Evolutionary conservation across 2,329 filamentous ascomycete genomes (phyloP).

Genomic region (Fusarium veterinarium): DNA sequence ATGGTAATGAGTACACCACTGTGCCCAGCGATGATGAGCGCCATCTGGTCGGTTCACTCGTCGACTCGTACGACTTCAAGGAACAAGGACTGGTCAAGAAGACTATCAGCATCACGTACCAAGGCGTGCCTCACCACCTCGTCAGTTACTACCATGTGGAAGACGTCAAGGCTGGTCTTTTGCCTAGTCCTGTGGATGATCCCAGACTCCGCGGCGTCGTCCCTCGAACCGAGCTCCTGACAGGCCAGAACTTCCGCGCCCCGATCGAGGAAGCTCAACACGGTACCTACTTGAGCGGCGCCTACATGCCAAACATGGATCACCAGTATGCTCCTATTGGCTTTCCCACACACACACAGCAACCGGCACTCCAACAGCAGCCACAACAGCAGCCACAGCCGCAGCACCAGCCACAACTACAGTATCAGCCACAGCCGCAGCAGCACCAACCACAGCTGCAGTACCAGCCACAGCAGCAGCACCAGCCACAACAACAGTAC

Average conservation of each 20-base stretch:
- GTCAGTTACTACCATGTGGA: constrained; percentile 90
- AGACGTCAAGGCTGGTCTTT: constrained; percentile 74
- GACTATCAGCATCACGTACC: constrained; percentile 83
- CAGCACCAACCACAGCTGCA: neutral
- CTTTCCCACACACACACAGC: neutral
- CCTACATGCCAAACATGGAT: neutral
- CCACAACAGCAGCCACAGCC: neutral
- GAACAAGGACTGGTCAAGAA: constrained; percentile 87
- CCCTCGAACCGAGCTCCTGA: constrained; percentile 68
- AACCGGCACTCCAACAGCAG: neutral
- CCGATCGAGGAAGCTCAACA: constrained; percentile 61
- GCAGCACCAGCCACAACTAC: neutral
- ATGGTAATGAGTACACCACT: constrained; percentile 21
- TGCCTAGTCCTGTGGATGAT: constrained; percentile 69
- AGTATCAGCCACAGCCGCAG: neutral
- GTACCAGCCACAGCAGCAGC: too few relatives aligned
- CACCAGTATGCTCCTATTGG: neutral
- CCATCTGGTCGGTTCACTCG: constrained; percentile 78
- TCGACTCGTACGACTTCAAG: constrained; percentile 93
- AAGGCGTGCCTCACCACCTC: constrained; percentile 82
- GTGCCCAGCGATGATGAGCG: constrained; percentile 49
- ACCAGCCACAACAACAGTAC: neutral
- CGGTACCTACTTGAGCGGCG: neutral
- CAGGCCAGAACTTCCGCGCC: constrained; percentile 73
- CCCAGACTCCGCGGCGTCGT: constrained; percentile 52